Evolutionary conservation across 495 filamentous ascomycete genomes (phyloP).

Genomic region (Hyaloscypha bicolor): DNA sequence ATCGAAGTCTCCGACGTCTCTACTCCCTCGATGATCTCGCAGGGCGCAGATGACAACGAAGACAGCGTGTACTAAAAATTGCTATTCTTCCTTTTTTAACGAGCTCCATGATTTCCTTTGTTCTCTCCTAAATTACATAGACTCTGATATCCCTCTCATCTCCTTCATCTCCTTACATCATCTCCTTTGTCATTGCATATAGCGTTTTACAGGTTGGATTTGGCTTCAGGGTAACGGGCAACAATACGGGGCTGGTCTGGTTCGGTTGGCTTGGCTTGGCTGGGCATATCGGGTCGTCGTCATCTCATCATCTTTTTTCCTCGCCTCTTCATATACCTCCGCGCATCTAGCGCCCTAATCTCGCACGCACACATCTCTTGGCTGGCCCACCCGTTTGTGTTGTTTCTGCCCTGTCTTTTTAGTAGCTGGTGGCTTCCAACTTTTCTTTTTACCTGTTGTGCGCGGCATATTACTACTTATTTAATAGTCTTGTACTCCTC

Average conservation of each 20-base stretch:
- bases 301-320: constrained; percentile 24
- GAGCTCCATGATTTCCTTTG: constrained; percentile 33
- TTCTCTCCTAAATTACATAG: constrained; percentile 28
- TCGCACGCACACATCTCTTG: constrained; percentile 29
- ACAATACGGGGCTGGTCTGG: constrained; percentile 37
- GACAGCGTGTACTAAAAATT: constrained; percentile 58
- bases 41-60: constrained; percentile 61
- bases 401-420: constrained; percentile 38
- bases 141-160: constrained; percentile 35
- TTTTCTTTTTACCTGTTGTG: constrained; percentile 16
- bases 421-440: constrained; percentile 9
- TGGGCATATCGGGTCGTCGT: constrained; percentile 28
- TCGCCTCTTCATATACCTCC: constrained; percentile 7
- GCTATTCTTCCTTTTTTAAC: constrained; percentile 23
- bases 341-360: constrained; percentile 26
- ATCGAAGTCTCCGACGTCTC: constrained; percentile 59
- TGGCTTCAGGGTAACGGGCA: constrained; percentile 32
- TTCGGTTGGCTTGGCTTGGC: constrained; percentile 28
- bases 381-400: constrained; percentile 36
- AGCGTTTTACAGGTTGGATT: constrained; percentile 27
- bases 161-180: constrained; percentile 30
- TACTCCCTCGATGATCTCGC: constrained; percentile 63
- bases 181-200: constrained; percentile 34
- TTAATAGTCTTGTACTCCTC: constrained; percentile 30
- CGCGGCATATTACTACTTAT: constrained; percentile 22